Base-by-base conservation (phyloP, 2,329 filamentous ascomycete genomes). In the Ophiocordyceps camponoti-rufipedis region DNA sequence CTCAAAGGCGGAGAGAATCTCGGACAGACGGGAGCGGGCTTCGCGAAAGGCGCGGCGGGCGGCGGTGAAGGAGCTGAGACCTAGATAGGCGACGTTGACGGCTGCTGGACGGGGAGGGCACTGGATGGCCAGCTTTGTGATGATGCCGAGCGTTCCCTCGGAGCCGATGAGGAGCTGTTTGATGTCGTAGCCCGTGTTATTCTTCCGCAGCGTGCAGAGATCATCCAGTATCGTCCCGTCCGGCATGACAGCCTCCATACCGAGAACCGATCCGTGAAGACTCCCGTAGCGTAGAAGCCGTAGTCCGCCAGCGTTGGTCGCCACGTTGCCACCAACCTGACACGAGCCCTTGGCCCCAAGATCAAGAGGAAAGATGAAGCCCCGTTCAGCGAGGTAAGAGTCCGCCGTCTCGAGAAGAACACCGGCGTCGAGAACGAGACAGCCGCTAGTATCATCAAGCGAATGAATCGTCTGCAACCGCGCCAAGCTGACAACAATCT, bases 341-440 rank as follows among this genome's bases (percentile, higher is more conserved):
- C 91, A 96, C 7, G 86, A 94, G 2, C 91, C 91, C 67, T 98
- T 98, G 13, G 91, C 91, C 45, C 89, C 93, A n/a, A 98, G 75
- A 59, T 98, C 93, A 42, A 98, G 72, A 18, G 91, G 91, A 67
- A 96, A 98, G 55, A 98, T 82, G 65, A 95, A 81, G 43, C 80
- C 79, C 53, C 75, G 79, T 61, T 93, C 78, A 5, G 83, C 85
- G 41, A 98, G 72, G 59, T 82, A 91, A 54, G 82, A 78, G 63
- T 98, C 91, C 5, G 83, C 87, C 4, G 80, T 74, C 65, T 98
- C 91, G 13, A 98, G 74, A 49, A 98, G 86, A 49, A 85, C 83
- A 51, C 91, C 93, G 11, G 87, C 87, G 60, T 96, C 91, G 5
- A 79, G 85, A 42, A 95, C 87, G 29, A 98, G 68, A 10, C 89